These are phyloP conservation scores for Isabelozyma gotoi DNA, from an alignment of 805 yeast genomes.

Conservation along the genomic window DNA sequence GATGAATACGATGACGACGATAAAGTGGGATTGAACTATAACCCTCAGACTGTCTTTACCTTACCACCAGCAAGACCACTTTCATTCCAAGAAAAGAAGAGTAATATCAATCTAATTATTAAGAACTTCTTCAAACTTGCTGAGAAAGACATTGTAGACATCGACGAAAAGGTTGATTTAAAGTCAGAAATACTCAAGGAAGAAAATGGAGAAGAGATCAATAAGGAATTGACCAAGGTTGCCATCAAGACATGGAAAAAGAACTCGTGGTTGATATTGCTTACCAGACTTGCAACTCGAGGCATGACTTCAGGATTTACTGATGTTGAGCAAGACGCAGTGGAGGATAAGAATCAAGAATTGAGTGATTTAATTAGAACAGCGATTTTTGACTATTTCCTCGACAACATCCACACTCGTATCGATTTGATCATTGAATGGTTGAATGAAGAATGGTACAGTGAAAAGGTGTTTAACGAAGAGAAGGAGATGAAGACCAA, in stretches of 20 bases:
- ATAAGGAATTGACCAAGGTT: constrained; percentile 55
- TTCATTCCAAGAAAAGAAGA: constrained; percentile 53
- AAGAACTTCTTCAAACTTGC: constrained; percentile 56
- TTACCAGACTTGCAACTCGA: constrained; percentile 78
- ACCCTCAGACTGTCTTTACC: constrained; percentile 44
- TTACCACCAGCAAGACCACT: constrained; percentile 60
- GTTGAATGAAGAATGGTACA: constrained; percentile 94
- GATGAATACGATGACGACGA: constrained; percentile 30
- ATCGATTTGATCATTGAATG: constrained; percentile 82
- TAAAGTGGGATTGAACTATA: constrained; percentile 31
- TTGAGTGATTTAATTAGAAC: constrained; percentile 65
- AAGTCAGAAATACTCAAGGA: constrained; percentile 9
- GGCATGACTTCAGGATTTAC: constrained; percentile 48
- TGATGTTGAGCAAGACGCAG: constrained; percentile 15
- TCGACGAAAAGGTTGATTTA: constrained; percentile 11
- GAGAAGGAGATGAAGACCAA: constrained; percentile 20
- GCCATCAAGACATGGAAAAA: constrained; percentile 53
- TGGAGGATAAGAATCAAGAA: constrained; percentile 19
- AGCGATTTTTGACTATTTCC: constrained; percentile 68
- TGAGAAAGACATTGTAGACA: constrained; percentile 17
- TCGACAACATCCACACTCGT: constrained; percentile 68
- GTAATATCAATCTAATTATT: constrained; percentile 57
- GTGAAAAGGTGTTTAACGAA: constrained; percentile 48
- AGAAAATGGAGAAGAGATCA: constrained; percentile 24
- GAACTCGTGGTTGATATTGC: constrained; percentile 73